phyloP scores from a whole-genome alignment of 768 basidiomycete genomes.

The Leccinum subgranulosum region DNA sequence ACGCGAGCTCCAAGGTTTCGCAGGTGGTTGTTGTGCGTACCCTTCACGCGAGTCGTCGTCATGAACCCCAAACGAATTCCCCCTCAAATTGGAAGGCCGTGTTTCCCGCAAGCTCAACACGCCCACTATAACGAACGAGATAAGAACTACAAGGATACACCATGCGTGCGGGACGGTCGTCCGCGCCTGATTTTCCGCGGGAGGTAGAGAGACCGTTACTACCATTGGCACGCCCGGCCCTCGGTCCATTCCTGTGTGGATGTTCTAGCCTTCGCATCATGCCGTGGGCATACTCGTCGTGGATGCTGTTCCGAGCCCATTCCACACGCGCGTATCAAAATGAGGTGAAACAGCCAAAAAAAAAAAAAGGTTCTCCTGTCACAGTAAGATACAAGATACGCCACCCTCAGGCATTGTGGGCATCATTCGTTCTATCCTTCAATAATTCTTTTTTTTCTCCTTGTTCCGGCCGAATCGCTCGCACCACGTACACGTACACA shows the following conservation, averaged over 20 bases:
- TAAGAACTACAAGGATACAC: neutral
- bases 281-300: neutral
- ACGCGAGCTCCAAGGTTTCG: neutral
- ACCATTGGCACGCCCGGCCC: neutral
- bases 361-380: slow-evolving; percentile 6
- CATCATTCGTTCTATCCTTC: neutral
- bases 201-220: neutral
- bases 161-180: neutral
- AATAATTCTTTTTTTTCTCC: neutral
- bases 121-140: neutral
- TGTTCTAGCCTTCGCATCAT: neutral
- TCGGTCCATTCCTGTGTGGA: neutral
- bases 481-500: slow-evolving; percentile 8
- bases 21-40: neutral
- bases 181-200: slow-evolving; percentile 1
- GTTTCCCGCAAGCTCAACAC: neutral
- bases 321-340: neutral
- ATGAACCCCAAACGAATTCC: neutral
- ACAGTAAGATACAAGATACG: neutral
- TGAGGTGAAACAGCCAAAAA: neutral
- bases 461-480: slow-evolving; percentile 2
- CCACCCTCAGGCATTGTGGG: slow-evolving; percentile 4
- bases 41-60: neutral
- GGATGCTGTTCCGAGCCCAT: neutral
- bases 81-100: neutral